Percentiles rank a stretch among this genome's conserved stretches.
phyloP scores from a whole-genome alignment of 108 stramenopile species.

The Skeletonema potamos region DNA sequence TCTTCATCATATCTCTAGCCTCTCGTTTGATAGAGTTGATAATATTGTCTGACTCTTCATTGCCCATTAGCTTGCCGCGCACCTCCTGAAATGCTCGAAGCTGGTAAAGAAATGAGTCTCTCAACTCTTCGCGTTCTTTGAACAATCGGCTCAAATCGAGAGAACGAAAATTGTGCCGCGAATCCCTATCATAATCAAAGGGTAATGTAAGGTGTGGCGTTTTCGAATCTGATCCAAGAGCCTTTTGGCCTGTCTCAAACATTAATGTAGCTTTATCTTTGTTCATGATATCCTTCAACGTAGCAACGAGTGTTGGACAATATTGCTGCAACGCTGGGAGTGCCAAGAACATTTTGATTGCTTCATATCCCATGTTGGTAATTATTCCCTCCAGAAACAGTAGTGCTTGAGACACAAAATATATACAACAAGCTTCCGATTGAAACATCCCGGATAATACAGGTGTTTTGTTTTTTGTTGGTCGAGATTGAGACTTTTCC shows the following conservation, averaged over 20 bases:
- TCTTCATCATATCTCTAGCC: slow-evolving; percentile 50
- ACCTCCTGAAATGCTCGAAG: slow-evolving; percentile 70
- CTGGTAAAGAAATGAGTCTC: slow-evolving; percentile 77
- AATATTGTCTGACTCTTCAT: slow-evolving; percentile 39
- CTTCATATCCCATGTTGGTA: slow-evolving; percentile 32
- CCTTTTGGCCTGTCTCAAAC: slow-evolving; percentile 29
- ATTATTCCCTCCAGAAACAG: slow-evolving; percentile 28
- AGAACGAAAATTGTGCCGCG: slow-evolving; percentile 70
- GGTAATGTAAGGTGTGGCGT: slow-evolving; percentile 70
- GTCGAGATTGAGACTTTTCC: neutral
- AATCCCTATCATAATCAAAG: slow-evolving; percentile 75
- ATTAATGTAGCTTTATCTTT: slow-evolving; percentile 14
- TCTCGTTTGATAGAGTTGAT: slow-evolving; percentile 42
- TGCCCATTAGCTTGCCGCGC: slow-evolving; percentile 58
- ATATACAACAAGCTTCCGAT: slow-evolving; percentile 34
- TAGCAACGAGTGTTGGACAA: slow-evolving; percentile 18
- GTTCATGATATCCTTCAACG: slow-evolving; percentile 22
- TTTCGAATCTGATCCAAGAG: slow-evolving; percentile 25
- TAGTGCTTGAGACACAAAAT: slow-evolving; percentile 45
- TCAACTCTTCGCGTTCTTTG: slow-evolving; percentile 74
- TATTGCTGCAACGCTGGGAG: slow-evolving; percentile 20
- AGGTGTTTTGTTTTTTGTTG: neutral
- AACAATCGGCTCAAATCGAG: slow-evolving; percentile 51
- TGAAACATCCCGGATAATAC: slow-evolving; percentile 25
- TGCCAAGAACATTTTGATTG: slow-evolving; percentile 20